Conservation (phyloP, 805 yeast species). For the Scheffersomyces lignosus region DNA sequence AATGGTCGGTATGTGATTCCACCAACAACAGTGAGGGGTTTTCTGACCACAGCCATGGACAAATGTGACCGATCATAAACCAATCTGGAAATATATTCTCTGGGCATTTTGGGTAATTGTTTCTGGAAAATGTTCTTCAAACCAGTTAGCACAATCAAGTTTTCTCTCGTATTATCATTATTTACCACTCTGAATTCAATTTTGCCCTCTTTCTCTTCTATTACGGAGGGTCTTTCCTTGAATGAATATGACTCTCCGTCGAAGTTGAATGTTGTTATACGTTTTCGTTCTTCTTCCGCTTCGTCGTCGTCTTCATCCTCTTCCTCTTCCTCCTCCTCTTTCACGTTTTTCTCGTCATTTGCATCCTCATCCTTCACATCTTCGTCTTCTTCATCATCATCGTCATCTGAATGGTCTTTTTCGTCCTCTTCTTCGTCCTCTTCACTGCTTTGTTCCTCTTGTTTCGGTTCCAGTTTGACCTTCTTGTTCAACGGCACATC, state of each 20-base stretch:
- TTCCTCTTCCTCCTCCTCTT: conserved; percentile 20
- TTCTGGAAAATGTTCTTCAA: conserved; percentile 94
- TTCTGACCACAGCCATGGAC: conserved; percentile 93
- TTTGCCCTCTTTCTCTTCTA: conserved; percentile 89
- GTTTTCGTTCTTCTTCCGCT: conserved; percentile 42
- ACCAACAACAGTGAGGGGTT: conserved; percentile 94
- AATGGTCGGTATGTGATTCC: conserved; percentile 97
- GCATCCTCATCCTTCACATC: conserved; percentile 20
- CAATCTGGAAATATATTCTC: conserved; percentile 90
- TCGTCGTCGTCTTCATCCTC: conserved; percentile 47
- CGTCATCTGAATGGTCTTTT: conserved; percentile 25
- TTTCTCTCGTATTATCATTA: conserved; percentile 86
- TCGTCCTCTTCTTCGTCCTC: conserved; percentile 12
- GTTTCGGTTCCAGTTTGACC: conserved; percentile 19
- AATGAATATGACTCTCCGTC: conserved; percentile 82
- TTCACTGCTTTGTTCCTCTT: conserved; percentile 17
- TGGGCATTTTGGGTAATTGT: conserved; percentile 98
- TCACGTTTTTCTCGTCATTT: conserved; percentile 9
- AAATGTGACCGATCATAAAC: conserved; percentile 94
- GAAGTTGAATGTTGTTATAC: conserved; percentile 54
- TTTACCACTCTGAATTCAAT: conserved; percentile 96
- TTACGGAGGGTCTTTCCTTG: conserved; percentile 89
- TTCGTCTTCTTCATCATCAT: conserved; percentile 19
- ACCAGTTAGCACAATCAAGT: conserved; percentile 89
- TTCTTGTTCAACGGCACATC: conserved; percentile 25